phyloP scores from a whole-genome alignment of 169 alveolate species.

The Plasmodium falciparum region DNA sequence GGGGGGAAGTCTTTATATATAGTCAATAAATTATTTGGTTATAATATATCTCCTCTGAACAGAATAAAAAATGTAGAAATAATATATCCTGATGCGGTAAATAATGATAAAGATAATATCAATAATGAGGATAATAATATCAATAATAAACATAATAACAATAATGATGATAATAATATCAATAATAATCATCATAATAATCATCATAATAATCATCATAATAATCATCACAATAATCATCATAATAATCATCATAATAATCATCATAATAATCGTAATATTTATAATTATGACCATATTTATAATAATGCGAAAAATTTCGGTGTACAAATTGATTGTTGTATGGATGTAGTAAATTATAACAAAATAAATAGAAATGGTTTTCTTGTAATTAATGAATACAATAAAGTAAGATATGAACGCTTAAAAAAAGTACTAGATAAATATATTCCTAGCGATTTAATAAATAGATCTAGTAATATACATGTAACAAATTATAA shows the following conservation, averaged over 20 bases:
- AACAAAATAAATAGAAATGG: slow-evolving; percentile 28
- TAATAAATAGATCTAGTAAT: slow-evolving; percentile 59
- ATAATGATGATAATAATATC: no score
- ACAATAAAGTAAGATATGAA: slow-evolving; percentile 70
- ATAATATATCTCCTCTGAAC: slow-evolving; percentile 18
- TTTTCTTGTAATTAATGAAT: slow-evolving; percentile 83
- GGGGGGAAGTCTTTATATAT: slow-evolving; percentile 90
- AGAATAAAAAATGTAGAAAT: slow-evolving; percentile 75
- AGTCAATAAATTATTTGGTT: slow-evolving; percentile 77
- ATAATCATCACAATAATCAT: no score
- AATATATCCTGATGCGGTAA: no score
- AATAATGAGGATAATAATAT: no score
- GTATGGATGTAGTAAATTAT: slow-evolving; percentile 38
- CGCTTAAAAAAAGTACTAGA: slow-evolving; percentile 77
- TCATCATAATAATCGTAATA: no score
- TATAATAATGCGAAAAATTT: no score
- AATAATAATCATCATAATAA: no score
- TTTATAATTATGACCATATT: no score
- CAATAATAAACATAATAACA: no score
- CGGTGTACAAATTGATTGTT: slow-evolving; percentile 38
- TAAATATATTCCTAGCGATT: slow-evolving; percentile 78
- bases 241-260: no score
- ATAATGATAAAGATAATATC: slow-evolving; percentile 33
- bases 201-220: no score
- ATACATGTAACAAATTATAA: slow-evolving; percentile 78